These are phyloP conservation scores for Handroanthus guayacan DNA, from an alignment of 257 asterid species.

Conservation along the genomic window DNA sequence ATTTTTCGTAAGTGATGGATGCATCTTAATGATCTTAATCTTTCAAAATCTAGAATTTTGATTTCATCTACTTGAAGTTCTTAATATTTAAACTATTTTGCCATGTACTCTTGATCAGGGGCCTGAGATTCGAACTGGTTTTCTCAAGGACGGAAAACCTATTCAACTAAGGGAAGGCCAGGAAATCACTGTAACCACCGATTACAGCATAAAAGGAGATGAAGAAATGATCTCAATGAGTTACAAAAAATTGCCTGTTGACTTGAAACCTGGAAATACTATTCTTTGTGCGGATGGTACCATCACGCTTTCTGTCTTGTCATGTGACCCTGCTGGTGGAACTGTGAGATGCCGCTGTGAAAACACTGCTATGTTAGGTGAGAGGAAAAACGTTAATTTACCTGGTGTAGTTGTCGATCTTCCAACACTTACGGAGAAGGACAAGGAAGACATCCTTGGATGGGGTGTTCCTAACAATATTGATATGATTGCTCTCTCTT, in stretches of 20 bases:
- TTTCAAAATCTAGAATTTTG: not conserved
- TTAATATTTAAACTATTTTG: constrained; percentile 21
- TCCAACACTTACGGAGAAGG: constrained; percentile 88
- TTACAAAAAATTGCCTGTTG: constrained; percentile 71
- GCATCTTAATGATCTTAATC: constrained; percentile 8
- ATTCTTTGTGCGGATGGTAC: constrained; percentile 90
- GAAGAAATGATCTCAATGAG: constrained; percentile 72
- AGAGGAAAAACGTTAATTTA: constrained; percentile 83
- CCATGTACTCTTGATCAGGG: constrained; percentile 54
- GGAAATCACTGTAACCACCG: constrained; percentile 73
- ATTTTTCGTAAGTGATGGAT: constrained; percentile 11
- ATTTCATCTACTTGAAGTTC: constrained; percentile 1
- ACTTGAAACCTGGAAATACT: constrained; percentile 74
- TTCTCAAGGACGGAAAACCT: constrained; percentile 73
- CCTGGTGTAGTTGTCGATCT: constrained; percentile 93
- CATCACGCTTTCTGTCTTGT: constrained; percentile 68
- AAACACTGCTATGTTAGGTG: constrained; percentile 81
- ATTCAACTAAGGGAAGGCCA: constrained; percentile 78
- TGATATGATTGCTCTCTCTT: constrained; percentile 90
- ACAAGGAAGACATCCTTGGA: constrained; percentile 76
- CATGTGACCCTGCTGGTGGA: constrained; percentile 70
- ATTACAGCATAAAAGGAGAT: constrained; percentile 80
- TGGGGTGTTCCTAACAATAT: constrained; percentile 92
- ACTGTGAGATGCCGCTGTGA: constrained; percentile 79
- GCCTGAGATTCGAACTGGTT: constrained; percentile 91